Conservation (phyloP, 371 early-diverging fungal species). For the Rhizopus stolonifer region DNA sequence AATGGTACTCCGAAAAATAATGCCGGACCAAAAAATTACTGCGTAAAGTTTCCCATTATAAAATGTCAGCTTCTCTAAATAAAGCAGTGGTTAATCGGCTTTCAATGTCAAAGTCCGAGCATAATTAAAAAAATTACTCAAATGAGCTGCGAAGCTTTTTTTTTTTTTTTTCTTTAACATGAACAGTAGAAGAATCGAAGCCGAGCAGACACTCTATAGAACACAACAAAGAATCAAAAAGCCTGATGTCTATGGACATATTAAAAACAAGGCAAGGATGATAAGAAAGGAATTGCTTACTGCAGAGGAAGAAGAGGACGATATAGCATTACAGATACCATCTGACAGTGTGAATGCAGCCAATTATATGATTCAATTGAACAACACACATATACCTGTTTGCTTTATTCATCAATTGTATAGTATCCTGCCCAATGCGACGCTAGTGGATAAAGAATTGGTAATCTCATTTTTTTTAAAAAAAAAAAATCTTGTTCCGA, state of each 20-base stretch:
- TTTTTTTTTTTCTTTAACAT: background rate
- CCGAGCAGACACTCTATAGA: conserved; percentile 14
- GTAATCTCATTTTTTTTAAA: conserved; percentile 15
- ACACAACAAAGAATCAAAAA: conserved; percentile 15
- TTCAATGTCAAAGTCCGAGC: no score
- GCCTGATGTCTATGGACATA: conserved; percentile 33
- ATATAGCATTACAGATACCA: background rate
- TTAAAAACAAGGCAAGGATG: conserved; percentile 2
- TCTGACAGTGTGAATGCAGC: conserved; percentile 39
- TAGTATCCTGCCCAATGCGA: conserved; percentile 32
- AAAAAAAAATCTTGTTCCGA: background rate
- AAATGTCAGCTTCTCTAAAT: no score
- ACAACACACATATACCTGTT: conserved; percentile 10
- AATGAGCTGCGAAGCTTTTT: background rate
- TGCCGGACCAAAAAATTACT: no score
- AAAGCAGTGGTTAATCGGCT: no score
- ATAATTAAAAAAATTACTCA: no score
- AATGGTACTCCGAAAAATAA: no score
- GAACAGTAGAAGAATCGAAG: conserved; percentile 1
- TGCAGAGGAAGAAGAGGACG: conserved; percentile 12
- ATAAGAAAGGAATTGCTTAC: conserved; percentile 1
- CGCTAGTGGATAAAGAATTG: conserved; percentile 38
- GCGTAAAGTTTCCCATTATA: no score
- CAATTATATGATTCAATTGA: conserved; percentile 26
- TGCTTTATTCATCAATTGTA: conserved; percentile 47